Base-by-base conservation (phyloP, 169 alveolate species). In the Plasmodium gonderi region DNA sequence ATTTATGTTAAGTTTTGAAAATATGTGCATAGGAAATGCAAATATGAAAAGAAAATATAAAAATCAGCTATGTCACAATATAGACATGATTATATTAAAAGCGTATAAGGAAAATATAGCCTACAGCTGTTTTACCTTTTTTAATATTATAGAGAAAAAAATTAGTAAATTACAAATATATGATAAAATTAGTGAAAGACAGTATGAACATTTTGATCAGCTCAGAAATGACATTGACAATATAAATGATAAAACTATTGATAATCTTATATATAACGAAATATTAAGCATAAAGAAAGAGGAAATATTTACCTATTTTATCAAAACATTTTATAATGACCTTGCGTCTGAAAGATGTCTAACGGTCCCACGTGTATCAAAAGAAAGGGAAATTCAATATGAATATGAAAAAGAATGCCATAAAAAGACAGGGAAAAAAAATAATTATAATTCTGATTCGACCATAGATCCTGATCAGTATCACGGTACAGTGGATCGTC, bases 21-120 rank as follows among this genome's bases (percentile, higher is more conserved):
- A 49, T 1, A 49, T 82, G 17, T 68, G 82, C 2, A 47, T 82
- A 17, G 91, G 91, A 29, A 82, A 82, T 82, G 9, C 72, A 26
- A 31, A 1, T 6, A 47, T 69, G 12, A 82, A 82, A 67, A 82
- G 74, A 11, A 82, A 72, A 7, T 82, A 82, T 69, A 82, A 68
- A 82, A 82, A 49, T 9, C 60, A 68, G 26, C 60, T 82, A 20
- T 67, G 75, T 23, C 49, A 68, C 0, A 33, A 82, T 31, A 82
- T 82, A 11, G 91, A 82, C 40, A 31, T 82, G 47, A 69, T 82
- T 26, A 38, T 82, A 82, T 47, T 82, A 74, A 82, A 82, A 82
- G 91, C 91, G 0, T 82, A 82, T 29, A 82, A 82, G 23, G 91
- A 82, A 47, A 82, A 82, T 82, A 82, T 82, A 6, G 91, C 91